These are phyloP conservation scores for Collybia mongolica DNA, from an alignment of 768 basidiomycete genomes.

Conservation along the genomic window DNA sequence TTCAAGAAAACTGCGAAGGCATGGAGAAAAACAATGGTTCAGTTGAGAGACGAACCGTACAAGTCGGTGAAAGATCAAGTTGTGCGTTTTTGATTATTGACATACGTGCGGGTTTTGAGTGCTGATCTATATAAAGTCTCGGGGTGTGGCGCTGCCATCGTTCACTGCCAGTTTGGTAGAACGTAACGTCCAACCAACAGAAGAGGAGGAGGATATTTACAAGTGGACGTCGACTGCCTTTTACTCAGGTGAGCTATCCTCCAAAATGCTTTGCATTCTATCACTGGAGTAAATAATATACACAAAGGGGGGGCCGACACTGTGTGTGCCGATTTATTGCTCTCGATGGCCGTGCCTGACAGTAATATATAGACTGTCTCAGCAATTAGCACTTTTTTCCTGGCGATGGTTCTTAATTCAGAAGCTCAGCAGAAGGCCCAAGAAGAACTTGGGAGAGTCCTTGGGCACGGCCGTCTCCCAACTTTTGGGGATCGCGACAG, in stretches of 20 bases:
- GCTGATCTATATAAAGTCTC: not conserved
- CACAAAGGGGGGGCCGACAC: slow-evolving; percentile 10
- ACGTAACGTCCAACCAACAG: not conserved
- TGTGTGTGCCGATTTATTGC: not conserved
- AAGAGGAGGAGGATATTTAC: slow-evolving; percentile 6
- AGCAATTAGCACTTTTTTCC: not conserved
- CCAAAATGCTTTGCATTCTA: not conserved
- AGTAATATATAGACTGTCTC: not conserved
- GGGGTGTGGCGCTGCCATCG: slow-evolving; percentile 1
- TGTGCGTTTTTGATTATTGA: slow-evolving; percentile 20
- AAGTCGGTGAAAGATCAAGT: slow-evolving; percentile 23
- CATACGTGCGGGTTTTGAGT: too few species aligned
- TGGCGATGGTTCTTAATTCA: not conserved
- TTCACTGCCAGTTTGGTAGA: slow-evolving; percentile 3
- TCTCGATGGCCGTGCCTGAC: too few species aligned
- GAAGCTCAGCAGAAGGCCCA: not conserved
- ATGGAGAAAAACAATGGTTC: slow-evolving; percentile 24
- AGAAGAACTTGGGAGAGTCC: not conserved
- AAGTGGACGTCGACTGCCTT: slow-evolving; percentile 7
- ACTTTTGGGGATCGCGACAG: not conserved
- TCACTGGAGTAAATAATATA: not conserved
- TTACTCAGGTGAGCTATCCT: slow-evolving; percentile 3
- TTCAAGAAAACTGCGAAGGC: slow-evolving; percentile 34
- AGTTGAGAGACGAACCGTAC: slow-evolving; percentile 33
- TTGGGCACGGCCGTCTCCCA: not conserved